phyloP scores from a whole-genome alignment of 768 basidiomycete species.

The Lactifluus volemus region DNA sequence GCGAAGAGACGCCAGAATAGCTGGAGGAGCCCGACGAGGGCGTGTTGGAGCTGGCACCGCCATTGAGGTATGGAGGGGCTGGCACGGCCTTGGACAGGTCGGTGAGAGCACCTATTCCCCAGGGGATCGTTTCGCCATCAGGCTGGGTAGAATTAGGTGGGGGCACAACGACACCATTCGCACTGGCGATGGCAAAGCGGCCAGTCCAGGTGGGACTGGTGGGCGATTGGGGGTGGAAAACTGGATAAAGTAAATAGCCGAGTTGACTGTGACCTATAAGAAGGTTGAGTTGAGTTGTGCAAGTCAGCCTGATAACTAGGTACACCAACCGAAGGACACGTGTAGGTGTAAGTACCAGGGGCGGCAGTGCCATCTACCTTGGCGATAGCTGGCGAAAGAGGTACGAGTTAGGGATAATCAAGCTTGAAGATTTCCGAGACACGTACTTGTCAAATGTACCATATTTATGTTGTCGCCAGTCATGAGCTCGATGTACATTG shows the following conservation, averaged over 20 bases:
- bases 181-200: slow-evolving; percentile 63
- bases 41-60: background rate
- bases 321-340: slow-evolving; percentile 55
- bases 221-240: slow-evolving; percentile 41
- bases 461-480: slow-evolving; percentile 65
- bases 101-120: slow-evolving; percentile 55
- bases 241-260: slow-evolving; percentile 76
- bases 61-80: slow-evolving; percentile 1
- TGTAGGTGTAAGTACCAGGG: slow-evolving; percentile 39
- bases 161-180: slow-evolving; percentile 36
- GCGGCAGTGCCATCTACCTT: slow-evolving; percentile 54
- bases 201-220: slow-evolving; percentile 51
- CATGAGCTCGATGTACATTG: slow-evolving; percentile 74
- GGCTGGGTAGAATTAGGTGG: slow-evolving; percentile 49
- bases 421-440: background rate
- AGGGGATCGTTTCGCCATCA: slow-evolving; percentile 38
- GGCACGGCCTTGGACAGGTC: slow-evolving; percentile 31
- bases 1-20: background rate
- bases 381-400: slow-evolving; percentile 44
- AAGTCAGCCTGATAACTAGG: background rate
- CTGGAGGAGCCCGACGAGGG: background rate
- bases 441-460: slow-evolving; percentile 58
- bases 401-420: background rate
- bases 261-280: slow-evolving; percentile 48
- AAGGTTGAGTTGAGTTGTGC: background rate